Evolutionary conservation across 805 yeast species (phyloP).

Genomic region (Wickerhamomyces bisporus): DNA sequence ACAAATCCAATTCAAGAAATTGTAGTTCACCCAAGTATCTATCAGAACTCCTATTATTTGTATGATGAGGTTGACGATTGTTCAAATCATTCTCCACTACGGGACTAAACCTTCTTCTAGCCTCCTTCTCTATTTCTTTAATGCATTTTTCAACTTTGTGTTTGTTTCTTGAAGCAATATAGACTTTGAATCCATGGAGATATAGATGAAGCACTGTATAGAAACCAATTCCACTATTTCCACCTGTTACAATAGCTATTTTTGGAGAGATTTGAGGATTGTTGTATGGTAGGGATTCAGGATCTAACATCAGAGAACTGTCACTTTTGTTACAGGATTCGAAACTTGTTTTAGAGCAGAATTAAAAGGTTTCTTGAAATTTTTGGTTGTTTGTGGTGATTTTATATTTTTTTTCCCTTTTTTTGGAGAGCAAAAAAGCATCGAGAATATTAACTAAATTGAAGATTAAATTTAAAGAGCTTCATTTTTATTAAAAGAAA

Average conservation of each 20-base stretch:
- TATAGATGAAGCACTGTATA: constrained; percentile 70
- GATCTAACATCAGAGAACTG: constrained; percentile 16
- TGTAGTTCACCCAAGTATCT: constrained; percentile 45
- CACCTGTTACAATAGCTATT: constrained; percentile 75
- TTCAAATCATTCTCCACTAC: constrained; percentile 9
- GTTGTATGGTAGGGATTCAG: constrained; percentile 53
- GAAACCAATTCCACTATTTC: constrained; percentile 78
- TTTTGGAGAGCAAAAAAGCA: too few relatives aligned
- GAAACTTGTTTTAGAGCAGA: background rate
- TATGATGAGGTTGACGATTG: background rate
- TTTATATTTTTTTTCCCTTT: too few relatives aligned
- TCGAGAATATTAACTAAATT: too few relatives aligned
- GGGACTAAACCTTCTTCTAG: constrained; percentile 25
- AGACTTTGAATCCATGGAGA: constrained; percentile 72
- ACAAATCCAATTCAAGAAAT: constrained; percentile 50
- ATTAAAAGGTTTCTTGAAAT: too few relatives aligned
- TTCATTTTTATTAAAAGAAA: too few relatives aligned
- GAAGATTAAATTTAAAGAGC: too few relatives aligned
- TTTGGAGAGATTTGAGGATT: constrained; percentile 51
- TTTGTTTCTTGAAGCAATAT: constrained; percentile 66
- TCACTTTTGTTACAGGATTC: background rate
- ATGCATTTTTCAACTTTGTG: constrained; percentile 54
- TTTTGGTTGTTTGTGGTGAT: too few relatives aligned
- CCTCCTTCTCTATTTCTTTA: constrained; percentile 49
- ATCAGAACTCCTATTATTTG: background rate